Base-by-base conservation (phyloP, 192 early-diverging fungal species). In the Linnemannia elongata region DNA sequence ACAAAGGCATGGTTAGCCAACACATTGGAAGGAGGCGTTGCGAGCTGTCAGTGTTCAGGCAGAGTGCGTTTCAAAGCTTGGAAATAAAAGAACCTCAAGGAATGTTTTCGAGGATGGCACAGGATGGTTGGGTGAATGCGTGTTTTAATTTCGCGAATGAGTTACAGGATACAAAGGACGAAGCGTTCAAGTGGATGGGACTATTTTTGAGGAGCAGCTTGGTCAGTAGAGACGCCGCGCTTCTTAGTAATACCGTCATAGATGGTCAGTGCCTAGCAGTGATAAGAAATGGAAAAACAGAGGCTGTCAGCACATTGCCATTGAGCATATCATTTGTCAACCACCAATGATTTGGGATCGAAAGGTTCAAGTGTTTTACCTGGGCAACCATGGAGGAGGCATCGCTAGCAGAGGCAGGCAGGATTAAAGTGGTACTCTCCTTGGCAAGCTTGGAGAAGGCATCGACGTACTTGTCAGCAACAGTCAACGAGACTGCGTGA, bases 401-500 rank as follows among this genome's bases (percentile, higher is more conserved):
- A 81, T 98, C 96, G 52, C 91, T 93, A 27, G 96, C 93, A 49
- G 94, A 91, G 36, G 94, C 92, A 6, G 97, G 98, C 18, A 99
- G 93, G 55, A 99, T 93, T n/a, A 98, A 91, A 0, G 98, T 97
- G 47, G 94, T 98, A 66, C 93, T 90, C 83, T 98, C 93, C 88
- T 98, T 99, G 42, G 98, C 97, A 72, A 98, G 90, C 77, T 93
- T 88, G 20, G 93, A 95, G 88, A 98, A 98, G 6, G 96, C 95
- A 66, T 98, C 96, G 68, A 99, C 97, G 82, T 98, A 99, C 90
- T 97, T 96, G 83, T 99, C 97, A n/a, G 98, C 98, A 27, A 99
- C 94, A 22, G 95, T 94, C 76, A 99, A 90, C 3, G 96, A 92
- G 1, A 98, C 96, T 0, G 98, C 97, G 74, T 98, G 92, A 70